phyloP scores from a whole-genome alignment of 2,329 filamentous ascomycete genomes.

The Aspergillus sojae region DNA sequence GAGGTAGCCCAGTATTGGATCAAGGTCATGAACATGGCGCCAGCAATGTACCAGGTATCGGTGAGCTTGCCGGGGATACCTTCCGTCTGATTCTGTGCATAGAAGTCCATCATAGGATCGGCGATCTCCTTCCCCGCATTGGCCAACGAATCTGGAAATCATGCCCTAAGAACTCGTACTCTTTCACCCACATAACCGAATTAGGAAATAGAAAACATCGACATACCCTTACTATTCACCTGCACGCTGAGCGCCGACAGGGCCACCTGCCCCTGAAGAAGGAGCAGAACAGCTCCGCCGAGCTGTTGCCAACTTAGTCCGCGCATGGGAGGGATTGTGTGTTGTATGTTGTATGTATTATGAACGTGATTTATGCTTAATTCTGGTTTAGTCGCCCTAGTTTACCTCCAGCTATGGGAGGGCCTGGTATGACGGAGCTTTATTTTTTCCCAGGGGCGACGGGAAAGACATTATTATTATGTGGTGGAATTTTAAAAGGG shows the following conservation, averaged over 20 bases:
- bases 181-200: not conserved
- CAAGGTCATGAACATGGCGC: constrained; percentile 66
- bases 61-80: constrained; percentile 26
- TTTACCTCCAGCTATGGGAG: not conserved
- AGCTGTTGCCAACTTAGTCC: constrained; percentile 3
- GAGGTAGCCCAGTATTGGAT: constrained; percentile 84
- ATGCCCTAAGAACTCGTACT: not conserved
- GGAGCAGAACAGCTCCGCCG: constrained; percentile 8
- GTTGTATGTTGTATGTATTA: not conserved
- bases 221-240: constrained; percentile 9
- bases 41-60: constrained; percentile 61
- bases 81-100: constrained; percentile 12
- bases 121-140: constrained; percentile 9
- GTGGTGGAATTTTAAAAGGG: constrained; percentile 2
- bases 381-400: not conserved
- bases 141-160: constrained; percentile 8
- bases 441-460: not conserved
- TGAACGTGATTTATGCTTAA: not conserved
- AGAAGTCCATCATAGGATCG: constrained; percentile 14
- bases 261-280: constrained; percentile 7
- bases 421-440: not conserved
- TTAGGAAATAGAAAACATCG: not conserved
- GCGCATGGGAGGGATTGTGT: not conserved
- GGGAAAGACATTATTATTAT: not conserved
- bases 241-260: constrained; percentile 6